Percentiles rank a stretch among this genome's conserved stretches.
phyloP scores from a whole-genome alignment of 306 rosid genomes.

The Crotalaria pallida region DNA sequence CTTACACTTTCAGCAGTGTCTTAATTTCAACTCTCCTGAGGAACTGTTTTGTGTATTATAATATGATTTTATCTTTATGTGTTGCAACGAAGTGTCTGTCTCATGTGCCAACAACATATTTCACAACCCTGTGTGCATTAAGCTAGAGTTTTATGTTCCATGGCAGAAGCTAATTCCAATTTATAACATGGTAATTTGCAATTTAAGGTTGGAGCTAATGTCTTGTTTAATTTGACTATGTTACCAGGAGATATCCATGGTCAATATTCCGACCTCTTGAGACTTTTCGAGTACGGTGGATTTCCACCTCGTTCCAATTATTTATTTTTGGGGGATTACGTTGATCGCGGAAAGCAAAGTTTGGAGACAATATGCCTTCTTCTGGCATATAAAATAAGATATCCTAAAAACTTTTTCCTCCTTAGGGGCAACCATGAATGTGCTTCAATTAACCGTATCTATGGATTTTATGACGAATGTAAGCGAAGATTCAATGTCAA shows the following conservation, averaged over 20 bases:
- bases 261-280: slow-evolving; percentile 77
- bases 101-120: background rate
- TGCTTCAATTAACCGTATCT: slow-evolving; percentile 82
- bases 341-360: slow-evolving; percentile 89
- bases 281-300: slow-evolving; percentile 82
- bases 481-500: slow-evolving; percentile 64
- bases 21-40: background rate
- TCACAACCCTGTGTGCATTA: background rate
- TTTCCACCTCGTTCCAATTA: slow-evolving; percentile 80
- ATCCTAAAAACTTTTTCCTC: slow-evolving; percentile 74
- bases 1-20: background rate
- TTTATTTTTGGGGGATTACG: slow-evolving; percentile 84
- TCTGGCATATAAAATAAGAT: slow-evolving; percentile 79
- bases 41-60: background rate
- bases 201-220: background rate
- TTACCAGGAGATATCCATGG: slow-evolving; percentile 85
- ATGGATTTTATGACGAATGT: slow-evolving; percentile 91
- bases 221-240: slow-evolving; percentile 4
- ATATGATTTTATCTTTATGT: background rate
- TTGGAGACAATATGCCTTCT: slow-evolving; percentile 90
- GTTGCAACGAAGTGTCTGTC: background rate
- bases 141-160: background rate
- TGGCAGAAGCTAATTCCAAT: background rate
- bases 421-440: slow-evolving; percentile 96
- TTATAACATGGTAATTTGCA: background rate